Percentiles rank a stretch among this genome's conserved stretches.
Evolutionary conservation across 1,284 basidiomycete species (phyloP).

Genomic region (Sutorius eximius): DNA sequence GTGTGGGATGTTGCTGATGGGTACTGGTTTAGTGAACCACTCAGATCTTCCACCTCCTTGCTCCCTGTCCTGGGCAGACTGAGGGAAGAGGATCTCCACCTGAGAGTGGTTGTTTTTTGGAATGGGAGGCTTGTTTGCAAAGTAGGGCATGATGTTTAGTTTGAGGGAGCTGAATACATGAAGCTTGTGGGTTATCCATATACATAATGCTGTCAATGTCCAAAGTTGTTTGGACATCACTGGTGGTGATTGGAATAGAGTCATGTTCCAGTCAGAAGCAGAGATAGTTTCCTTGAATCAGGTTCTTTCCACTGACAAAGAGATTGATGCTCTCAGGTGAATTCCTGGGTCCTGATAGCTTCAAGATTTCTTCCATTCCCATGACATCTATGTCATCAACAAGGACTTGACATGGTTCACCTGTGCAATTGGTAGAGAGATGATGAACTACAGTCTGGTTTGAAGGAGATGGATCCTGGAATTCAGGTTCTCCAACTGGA

Average conservation of each 20-base stretch:
- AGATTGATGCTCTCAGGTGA: background rate
- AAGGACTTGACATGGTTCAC: background rate
- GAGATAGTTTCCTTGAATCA: conserved; percentile 1
- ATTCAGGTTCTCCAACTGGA: background rate
- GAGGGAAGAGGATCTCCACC: conserved; percentile 7
- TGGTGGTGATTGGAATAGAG: background rate
- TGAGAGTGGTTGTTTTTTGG: conserved; percentile 10
- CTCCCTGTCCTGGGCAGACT: background rate
- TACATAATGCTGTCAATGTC: conserved; percentile 15
- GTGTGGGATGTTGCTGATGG: conserved; percentile 8
- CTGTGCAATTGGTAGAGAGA: background rate
- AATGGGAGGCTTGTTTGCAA: conserved; percentile 6
- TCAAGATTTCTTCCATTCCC: conserved; percentile 5
- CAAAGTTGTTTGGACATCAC: conserved; percentile 3
- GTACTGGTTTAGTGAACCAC: conserved; percentile 7
- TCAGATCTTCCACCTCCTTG: background rate
- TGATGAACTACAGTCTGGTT: conserved; percentile 1
- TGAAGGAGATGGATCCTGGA: background rate
- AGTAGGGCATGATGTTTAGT: conserved; percentile 5
- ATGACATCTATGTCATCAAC: conserved; percentile 2
- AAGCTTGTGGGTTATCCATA: conserved; percentile 4
- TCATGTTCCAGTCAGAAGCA: conserved; percentile 4
- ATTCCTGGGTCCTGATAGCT: background rate
- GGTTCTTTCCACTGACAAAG: conserved; percentile 6
- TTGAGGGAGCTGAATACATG: background rate